Conservation (phyloP, 495 filamentous ascomycete genomes). For the Daldinia grandis region DNA sequence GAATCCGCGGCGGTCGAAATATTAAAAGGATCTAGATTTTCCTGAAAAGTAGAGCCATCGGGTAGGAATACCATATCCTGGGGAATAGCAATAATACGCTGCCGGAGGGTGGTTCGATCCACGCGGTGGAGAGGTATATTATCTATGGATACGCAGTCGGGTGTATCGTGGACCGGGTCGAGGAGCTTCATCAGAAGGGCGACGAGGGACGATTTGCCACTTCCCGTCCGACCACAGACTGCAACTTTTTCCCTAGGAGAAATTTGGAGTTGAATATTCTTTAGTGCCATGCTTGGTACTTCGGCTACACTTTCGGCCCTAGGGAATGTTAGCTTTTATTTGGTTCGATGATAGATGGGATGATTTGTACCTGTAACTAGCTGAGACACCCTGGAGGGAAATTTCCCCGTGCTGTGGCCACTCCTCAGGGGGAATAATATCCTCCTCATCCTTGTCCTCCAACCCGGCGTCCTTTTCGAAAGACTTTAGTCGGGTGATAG, state of each 20-base stretch:
- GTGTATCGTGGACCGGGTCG: slow-evolving; percentile 32
- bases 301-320: slow-evolving; percentile 11
- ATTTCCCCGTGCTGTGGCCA: slow-evolving; percentile 44
- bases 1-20: slow-evolving; percentile 51
- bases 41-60: slow-evolving; percentile 48
- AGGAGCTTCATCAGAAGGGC: slow-evolving; percentile 49
- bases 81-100: slow-evolving; percentile 47
- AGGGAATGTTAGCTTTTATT: slow-evolving; percentile 8
- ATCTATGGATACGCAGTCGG: slow-evolving; percentile 39
- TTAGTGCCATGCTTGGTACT: slow-evolving; percentile 26
- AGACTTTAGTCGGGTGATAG: slow-evolving; percentile 60
- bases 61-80: slow-evolving; percentile 57
- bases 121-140: slow-evolving; percentile 41
- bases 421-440: slow-evolving; percentile 39
- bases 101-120: slow-evolving; percentile 36
- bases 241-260: slow-evolving; percentile 48
- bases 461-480: slow-evolving; percentile 48
- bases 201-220: slow-evolving; percentile 50
- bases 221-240: slow-evolving; percentile 52
- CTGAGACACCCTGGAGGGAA: slow-evolving; percentile 41
- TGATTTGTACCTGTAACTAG: slow-evolving; percentile 37
- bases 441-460: slow-evolving; percentile 52
- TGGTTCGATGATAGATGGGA: not conserved
- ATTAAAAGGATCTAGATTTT: slow-evolving; percentile 55
- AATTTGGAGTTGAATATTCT: slow-evolving; percentile 44